Base-by-base conservation (phyloP, 1,139 yeast species). In the Blastobotrys capitulatus region DNA sequence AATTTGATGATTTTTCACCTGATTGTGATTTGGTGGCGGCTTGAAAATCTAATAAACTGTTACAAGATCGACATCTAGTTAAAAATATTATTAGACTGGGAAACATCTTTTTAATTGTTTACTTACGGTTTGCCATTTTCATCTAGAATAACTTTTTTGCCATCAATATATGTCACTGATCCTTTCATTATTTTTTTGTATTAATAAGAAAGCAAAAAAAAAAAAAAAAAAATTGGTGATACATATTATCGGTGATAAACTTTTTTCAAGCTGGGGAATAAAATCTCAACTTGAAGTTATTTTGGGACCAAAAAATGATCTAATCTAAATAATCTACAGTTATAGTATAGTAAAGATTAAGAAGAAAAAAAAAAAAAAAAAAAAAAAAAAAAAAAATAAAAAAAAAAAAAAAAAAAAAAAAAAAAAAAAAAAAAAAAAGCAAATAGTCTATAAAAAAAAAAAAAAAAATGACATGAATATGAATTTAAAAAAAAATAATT, bases 121-220 rank as follows among this genome's bases (percentile, higher is more conserved):
- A 76, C 92, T 61, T 75, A 86, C 86, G 96, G 96, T 67, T 86
- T 88, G 1, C 97, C 97, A 66, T 89, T 83, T 63, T 86, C 82
- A 60, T 87, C 96, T 52, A 86, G 83, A 22, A 87, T 69, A 54
- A 88, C 84, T 60, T 79, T 81, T 48, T 85, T 74, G 0, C 96
- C 95, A 26, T 65, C 59, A 13, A 62, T 56, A 47, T 55, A 54
- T 2, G 57, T 52, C 9, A 54, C 54, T 9, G 46, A 38, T 4
- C 53, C 50, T 26, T 44, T 48, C 22, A 38, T 19, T 38, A 34
- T 25, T 29, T 6, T 27, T 26, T 13, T 20, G 41, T 26, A 18
- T 15, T 41, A 18, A 18, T 5, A 19, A 19, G 25, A 15, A 6
- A 12, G 40, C 19, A 22, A 5, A 37, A 15, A 38, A 19, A 19